These are phyloP conservation scores for Rhynchosporium graminicola DNA, from an alignment of 2,329 filamentous ascomycete species.

Conservation along the genomic window DNA sequence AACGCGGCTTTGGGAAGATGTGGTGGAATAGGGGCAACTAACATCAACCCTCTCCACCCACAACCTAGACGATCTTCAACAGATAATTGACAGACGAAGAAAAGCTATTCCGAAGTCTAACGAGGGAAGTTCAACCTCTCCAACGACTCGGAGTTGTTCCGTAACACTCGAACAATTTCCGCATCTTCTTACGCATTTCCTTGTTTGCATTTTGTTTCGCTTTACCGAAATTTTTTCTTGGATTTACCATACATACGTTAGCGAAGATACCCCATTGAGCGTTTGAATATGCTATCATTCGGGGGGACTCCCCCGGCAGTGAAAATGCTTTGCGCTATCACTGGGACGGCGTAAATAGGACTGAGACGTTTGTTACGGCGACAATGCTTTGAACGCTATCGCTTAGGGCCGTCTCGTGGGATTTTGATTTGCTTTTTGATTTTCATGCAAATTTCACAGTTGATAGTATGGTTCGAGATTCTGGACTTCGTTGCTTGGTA, in stretches of 20 bases:
- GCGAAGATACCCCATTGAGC: constrained; percentile 54
- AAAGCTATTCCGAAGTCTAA: neutral
- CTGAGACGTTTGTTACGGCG: constrained; percentile 43
- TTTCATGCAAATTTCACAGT: neutral
- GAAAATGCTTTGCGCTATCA: constrained; percentile 51
- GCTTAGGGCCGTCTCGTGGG: constrained; percentile 38
- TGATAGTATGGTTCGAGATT: neutral
- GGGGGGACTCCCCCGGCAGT: constrained; percentile 41
- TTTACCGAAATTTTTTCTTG: constrained; percentile 20
- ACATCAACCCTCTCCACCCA: constrained; percentile 12
- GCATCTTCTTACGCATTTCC: neutral
- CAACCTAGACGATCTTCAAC: constrained; percentile 32
- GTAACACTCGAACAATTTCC: too few relatives aligned
- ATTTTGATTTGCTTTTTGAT: constrained; percentile 29
- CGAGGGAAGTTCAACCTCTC: too few relatives aligned
- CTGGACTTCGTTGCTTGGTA: neutral
- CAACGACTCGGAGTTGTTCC: too few relatives aligned
- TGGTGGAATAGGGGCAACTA: constrained; percentile 37
- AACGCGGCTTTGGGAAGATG: constrained; percentile 57
- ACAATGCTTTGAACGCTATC: constrained; percentile 59
- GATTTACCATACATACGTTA: constrained; percentile 35
- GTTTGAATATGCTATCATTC: constrained; percentile 55
- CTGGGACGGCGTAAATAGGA: constrained; percentile 49
- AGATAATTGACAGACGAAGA: constrained; percentile 14
- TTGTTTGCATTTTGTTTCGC: neutral